phyloP scores from a whole-genome alignment of 2,329 filamentous ascomycete species.

The Paradendryphiella salina region DNA sequence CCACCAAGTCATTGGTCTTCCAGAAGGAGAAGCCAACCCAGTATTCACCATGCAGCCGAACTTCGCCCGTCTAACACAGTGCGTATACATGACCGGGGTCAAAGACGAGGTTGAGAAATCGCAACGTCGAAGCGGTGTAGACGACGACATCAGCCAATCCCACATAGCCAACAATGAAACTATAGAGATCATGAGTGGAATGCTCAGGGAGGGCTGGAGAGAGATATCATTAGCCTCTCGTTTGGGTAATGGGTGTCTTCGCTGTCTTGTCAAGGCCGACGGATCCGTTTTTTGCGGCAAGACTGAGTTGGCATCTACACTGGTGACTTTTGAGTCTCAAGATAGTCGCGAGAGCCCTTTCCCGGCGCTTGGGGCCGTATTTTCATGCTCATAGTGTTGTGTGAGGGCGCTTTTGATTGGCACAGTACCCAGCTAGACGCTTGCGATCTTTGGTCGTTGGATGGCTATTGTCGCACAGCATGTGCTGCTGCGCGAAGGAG shows the following conservation, averaged over 20 bases:
- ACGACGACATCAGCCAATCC: slow-evolving; percentile 4
- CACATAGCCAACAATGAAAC: slow-evolving; percentile 5
- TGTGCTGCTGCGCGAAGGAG: slow-evolving; percentile 1
- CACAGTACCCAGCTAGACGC: background rate
- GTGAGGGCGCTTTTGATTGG: background rate
- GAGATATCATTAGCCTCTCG: slow-evolving; percentile 1
- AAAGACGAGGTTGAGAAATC: slow-evolving; percentile 6
- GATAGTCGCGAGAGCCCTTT: background rate
- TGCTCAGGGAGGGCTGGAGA: background rate
- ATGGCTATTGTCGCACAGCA: slow-evolving; percentile 1
- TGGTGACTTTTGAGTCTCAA: background rate
- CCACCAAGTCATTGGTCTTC: too few relatives aligned
- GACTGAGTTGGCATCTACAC: background rate
- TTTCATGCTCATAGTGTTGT: background rate
- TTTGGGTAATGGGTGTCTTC: background rate
- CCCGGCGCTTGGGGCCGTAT: background rate
- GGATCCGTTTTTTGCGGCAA: background rate
- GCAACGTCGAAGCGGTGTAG: slow-evolving; percentile 8
- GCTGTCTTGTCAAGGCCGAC: background rate
- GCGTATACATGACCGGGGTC: background rate
- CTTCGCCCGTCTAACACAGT: too few relatives aligned
- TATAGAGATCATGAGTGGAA: background rate
- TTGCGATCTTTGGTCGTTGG: background rate
- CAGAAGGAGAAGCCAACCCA: too few relatives aligned
- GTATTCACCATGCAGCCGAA: too few relatives aligned